phyloP scores from a whole-genome alignment of 768 basidiomycete species.

The Mycena pura region DNA sequence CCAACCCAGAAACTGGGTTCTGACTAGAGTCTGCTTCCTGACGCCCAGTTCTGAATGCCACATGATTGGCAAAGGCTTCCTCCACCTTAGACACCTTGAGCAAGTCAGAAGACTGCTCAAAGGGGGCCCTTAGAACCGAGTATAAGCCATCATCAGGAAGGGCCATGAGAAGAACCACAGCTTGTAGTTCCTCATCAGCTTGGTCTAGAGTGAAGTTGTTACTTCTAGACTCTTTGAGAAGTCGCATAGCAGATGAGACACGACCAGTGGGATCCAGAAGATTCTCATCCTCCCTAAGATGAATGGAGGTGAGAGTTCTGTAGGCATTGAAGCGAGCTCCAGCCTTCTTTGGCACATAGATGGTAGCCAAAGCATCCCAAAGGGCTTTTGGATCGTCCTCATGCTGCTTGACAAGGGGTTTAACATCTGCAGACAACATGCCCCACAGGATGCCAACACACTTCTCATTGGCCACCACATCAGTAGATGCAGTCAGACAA shows the following conservation, averaged over 20 bases:
- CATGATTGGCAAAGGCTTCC: constrained; percentile 11
- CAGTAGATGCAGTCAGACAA: too few species aligned
- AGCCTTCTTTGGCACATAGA: too few species aligned
- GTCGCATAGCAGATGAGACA: constrained; percentile 2
- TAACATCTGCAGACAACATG: too few species aligned
- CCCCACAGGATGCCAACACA: too few species aligned
- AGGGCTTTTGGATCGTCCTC: too few species aligned
- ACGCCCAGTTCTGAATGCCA: constrained; percentile 21
- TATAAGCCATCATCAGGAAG: constrained; percentile 8
- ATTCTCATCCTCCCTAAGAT: constrained; percentile 10
- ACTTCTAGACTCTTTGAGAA: not conserved
- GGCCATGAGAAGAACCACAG: constrained; percentile 9
- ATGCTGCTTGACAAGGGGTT: too few species aligned
- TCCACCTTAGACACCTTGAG: not conserved
- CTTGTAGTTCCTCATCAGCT: constrained; percentile 6
- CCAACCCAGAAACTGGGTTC: too few species aligned
- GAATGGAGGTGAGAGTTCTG: constrained; percentile 6
- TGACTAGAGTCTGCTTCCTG: constrained; percentile 10
- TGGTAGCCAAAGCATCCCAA: too few species aligned
- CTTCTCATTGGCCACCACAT: too few species aligned
- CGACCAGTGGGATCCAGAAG: not conserved
- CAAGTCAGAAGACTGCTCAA: constrained; percentile 6
- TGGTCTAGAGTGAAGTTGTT: not conserved
- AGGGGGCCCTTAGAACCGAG: constrained; percentile 3
- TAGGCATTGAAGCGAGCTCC: too few species aligned